Evolutionary conservation across 305 asterid genomes (phyloP), one percentile per base, ranked within the genome.

Genomic region (Rubia tinctorum): DNA sequence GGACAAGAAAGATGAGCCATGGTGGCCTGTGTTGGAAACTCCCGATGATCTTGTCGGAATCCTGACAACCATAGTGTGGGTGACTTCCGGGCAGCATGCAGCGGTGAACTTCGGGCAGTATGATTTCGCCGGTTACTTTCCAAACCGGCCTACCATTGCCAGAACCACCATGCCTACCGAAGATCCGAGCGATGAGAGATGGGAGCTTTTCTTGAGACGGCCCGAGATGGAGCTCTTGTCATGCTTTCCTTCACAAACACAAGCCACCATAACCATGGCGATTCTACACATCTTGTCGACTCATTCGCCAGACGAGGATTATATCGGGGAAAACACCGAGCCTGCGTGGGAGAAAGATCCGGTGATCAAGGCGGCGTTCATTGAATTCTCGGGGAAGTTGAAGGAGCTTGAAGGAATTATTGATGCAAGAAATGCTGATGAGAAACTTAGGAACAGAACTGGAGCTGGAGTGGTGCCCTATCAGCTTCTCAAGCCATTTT

Each of bases 241-340:
- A 1, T 75, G 86, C 7, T 89, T 86, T 72, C 98, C 98, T 0
- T 77, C 97, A 9, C 95, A 91, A 49, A 6, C 30, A 47, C 98
- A 93, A 39, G 95, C 97, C 1, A 69, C 88, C 0, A 25, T 1
- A 3, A 68, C 88, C 0, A 87, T 89, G 92, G 51, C 92, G 1
- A 63, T 89, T 72, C 60, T 91, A 14, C 87, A 88, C 45, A 88
- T 91, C 12, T 71, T 93, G 66, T 93, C 98, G 0, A 81, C 56
- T 69, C 98, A 93, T 79, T 88, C 97, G 0, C 93, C 92, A 0
- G 98, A 91, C 44, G 98, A 93, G 80, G 98, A 93, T 82, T 93
- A 91, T 55, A 14, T 93, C 0, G 97, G 96, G 1, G 83, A 59
- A 0, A 3, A 6, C 1, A 56, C 77, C 1, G 83, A 83, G 65